Evolutionary conservation across 352 stramenopile genomes (phyloP), one percentile per base, ranked within the genome.

Genomic region (Elongisporangium undulatum): DNA sequence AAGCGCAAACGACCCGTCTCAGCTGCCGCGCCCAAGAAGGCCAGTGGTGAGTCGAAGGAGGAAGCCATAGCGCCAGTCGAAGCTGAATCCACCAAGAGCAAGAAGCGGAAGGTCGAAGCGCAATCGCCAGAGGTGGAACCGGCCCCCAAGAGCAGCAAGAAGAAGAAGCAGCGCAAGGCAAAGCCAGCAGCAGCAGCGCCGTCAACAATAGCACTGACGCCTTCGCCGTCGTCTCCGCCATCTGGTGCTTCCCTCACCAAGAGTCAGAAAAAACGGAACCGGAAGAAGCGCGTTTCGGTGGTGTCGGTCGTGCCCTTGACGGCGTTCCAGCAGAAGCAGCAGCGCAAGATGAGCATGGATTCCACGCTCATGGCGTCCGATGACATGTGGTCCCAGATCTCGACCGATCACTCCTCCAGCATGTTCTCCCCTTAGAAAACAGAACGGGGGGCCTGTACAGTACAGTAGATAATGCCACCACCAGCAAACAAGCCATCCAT

Each of bases 371-470:
- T 90, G 29, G 69, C 69, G 16, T 79, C 77, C 10, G 80, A 90
- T 54, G 67, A 75, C 48, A 85, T 90, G 58, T 90, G 80, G 80
- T 85, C 68, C 21, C 63, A 88, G 56, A 83, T 88, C 54, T 86
- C 75, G 10, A 78, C 63, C 4, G 79, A 90, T 51, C 61, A 78
- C 53, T 66, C 70, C 8, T 66, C 63, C 13, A 69, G 67, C 34
- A 51, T 68, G 23, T 62, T 65, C 19, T 68, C 34, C 20, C 48
- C 48, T 41, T 41, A n/a, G n/a, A n/a, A n/a, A n/a, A n/a, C n/a
- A 41, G 29, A 41, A 41, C 29, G 13, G 29, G 29, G 29, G 13
- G 29, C 29, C 29, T 41, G 29, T 41, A 41, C 29, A 41, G 29
- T 41, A 41, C 29, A 41, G 29, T 41, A 41, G 29, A 41, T 41